Percentiles rank a stretch among this genome's conserved stretches.
phyloP scores from a whole-genome alignment of 2,329 filamentous ascomycete genomes.

The Aspergillus sp. region DNA sequence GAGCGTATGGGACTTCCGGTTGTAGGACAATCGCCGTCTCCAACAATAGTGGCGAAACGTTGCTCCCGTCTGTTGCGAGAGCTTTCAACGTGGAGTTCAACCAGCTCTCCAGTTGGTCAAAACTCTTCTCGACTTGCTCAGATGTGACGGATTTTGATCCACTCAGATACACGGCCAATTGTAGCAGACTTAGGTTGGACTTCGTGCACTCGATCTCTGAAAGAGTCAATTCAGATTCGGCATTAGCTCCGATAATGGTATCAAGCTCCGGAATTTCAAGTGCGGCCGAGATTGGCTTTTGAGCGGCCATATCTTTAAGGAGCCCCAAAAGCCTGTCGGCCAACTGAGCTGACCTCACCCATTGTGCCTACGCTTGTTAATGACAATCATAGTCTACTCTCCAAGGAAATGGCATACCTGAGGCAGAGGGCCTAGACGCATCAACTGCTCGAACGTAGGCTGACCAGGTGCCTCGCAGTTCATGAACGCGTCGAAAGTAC shows the following conservation, averaged over 20 bases:
- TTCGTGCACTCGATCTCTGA: conserved; percentile 35
- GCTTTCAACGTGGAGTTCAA: conserved; percentile 26
- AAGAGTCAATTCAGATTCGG: conserved; percentile 34
- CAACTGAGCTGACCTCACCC: conserved; percentile 34
- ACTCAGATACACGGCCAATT: conserved; percentile 31
- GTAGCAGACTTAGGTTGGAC: conserved; percentile 35
- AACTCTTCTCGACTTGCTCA: conserved; percentile 29
- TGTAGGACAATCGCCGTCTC: conserved; percentile 26
- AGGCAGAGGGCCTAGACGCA: conserved; percentile 41
- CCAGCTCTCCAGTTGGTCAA: conserved; percentile 33
- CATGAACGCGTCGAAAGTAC: conserved; percentile 41
- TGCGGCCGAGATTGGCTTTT: conserved; percentile 31
- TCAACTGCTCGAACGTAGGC: conserved; percentile 37
- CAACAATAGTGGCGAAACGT: conserved; percentile 22
- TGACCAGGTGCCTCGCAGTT: conserved; percentile 38
- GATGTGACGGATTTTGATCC: conserved; percentile 32
- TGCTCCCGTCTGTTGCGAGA: conserved; percentile 21
- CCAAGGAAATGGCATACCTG: conserved; percentile 27
- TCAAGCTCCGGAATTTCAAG: conserved; percentile 28
- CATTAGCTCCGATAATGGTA: conserved; percentile 24
- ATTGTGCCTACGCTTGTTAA: conserved; percentile 35
- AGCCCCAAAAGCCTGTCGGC: conserved; percentile 38
- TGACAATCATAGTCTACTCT: background rate
- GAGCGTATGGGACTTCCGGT: conserved; percentile 27
- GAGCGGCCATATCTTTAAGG: conserved; percentile 30